Percentiles rank a stretch among this genome's conserved stretches.
Evolutionary conservation across 1,284 basidiomycete genomes (phyloP).

Genomic region (Apiotrichum gracile): DNA sequence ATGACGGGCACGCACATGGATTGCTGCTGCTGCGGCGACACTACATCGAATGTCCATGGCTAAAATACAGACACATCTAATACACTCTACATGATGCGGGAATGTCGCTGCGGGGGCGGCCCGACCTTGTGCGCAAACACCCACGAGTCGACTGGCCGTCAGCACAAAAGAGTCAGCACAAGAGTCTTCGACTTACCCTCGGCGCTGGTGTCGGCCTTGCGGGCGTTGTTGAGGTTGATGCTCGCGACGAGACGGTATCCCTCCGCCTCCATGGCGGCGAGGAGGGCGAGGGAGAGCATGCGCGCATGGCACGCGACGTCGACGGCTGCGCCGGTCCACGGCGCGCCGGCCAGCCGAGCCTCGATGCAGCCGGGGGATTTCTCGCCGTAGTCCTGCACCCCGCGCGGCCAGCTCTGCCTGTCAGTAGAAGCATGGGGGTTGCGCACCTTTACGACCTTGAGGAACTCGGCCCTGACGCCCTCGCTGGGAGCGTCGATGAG

Average conservation of each 20-base stretch:
- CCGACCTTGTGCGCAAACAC: too few relatives aligned
- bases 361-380: slow-evolving; percentile 30
- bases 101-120: too few relatives aligned
- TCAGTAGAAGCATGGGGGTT: too few relatives aligned
- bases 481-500: slow-evolving; percentile 37
- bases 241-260: slow-evolving; percentile 36
- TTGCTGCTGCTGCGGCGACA: too few relatives aligned
- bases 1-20: too few relatives aligned
- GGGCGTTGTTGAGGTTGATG: slow-evolving; percentile 28
- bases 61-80: too few relatives aligned
- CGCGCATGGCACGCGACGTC: slow-evolving; percentile 21
- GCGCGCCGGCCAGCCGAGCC: slow-evolving; percentile 34
- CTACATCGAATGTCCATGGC: too few relatives aligned
- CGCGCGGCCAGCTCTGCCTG: slow-evolving; percentile 25
- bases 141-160: slow-evolving; percentile 36
- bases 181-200: neutral
- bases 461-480: slow-evolving; percentile 25
- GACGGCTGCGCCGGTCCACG: slow-evolving; percentile 30
- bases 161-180: neutral
- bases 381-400: slow-evolving; percentile 31
- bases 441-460: slow-evolving; percentile 28
- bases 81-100: too few relatives aligned
- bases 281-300: slow-evolving; percentile 23
- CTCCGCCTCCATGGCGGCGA: slow-evolving; percentile 28
- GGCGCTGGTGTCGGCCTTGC: neutral